Evolutionary conservation across 768 basidiomycete genomes (phyloP), one percentile per base, ranked within the genome.

Genomic region (Pleurotus citrinopileatus): DNA sequence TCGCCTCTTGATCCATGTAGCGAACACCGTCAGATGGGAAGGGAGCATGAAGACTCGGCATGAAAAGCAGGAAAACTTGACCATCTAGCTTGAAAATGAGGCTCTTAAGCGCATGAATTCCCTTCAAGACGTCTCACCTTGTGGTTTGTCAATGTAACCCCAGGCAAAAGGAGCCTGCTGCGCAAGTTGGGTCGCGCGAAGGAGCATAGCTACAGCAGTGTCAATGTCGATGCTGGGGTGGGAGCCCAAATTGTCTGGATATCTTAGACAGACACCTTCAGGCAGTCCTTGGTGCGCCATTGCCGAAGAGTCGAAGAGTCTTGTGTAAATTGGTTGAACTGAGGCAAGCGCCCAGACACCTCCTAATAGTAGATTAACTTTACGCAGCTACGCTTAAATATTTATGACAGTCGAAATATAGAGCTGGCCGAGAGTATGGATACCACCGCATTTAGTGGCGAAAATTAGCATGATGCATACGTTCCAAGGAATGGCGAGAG

Each of bases 21-120:
- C 87, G 82, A 53, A 93, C 75, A 17, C 91, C 91, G 61, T 94
- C 91, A 54, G 74, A 79, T 19, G 89, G 89, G 64, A 89, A 87
- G 2, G 79, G 75, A 22, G 75, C 61, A 54, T 80, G 80, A 10
- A 51, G 48, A 12, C 72, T 75, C 7, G 81, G 80, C 42, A 90
- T 70, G 68, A 79, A 91, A 42, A 92, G 67, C n/a, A 92, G 77
- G 29, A 77, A 72, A 26, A 85, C 69, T 61, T 84, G 78, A 0
- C 87, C 87, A 61, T 89, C 89, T 89, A 52, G 8, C 48, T 20
- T 20, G 19, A 15, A 8, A 22, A 19, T 54, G 53, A 37, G 37
- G n/a, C n/a, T n/a, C n/a, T n/a, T 22, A 22, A 12, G 43, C 45
- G 47, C 38, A 37, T 42, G 34, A 17, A 23, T 17, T 47, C 26